Base-by-base conservation (phyloP, 805 yeast species). In the Ogataea methanolica region DNA sequence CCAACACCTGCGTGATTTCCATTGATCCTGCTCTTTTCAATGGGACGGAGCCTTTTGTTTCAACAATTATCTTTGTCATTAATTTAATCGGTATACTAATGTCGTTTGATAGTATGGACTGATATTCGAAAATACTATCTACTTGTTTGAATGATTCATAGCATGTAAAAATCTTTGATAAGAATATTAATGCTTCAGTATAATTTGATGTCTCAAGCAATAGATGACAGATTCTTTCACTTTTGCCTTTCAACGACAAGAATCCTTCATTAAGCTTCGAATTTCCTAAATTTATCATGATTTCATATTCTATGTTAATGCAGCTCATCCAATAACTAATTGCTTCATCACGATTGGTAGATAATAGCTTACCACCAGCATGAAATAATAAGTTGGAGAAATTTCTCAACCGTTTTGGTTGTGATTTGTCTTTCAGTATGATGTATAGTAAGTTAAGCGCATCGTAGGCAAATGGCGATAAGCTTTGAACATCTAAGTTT, bases 351-450 rank as follows among this genome's bases (percentile, higher is more conserved):
- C 44, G 39, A 16, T 55, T 43, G 2, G 6, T 19, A 16, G 38
- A 49, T 5, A 60, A 35, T 22, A 58, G 43, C 34, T 51, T 60
- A 8, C 59, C 63, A 0, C 75, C 78, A 42, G 66, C 55, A 48
- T 75, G 72, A 54, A 68, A 78, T 6, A 70, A 59, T 12, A 79
- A 42, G 51, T 74, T 76, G 3, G 81, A 71, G 4, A 79, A 51
- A 54, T 77, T 78, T 42, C 70, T 63, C 6, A 75, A 57, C 47
- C 83, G 58, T 50, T 73, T 76, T 2, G 46, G 47, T 17, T 61
- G 60, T 6, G 35, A 19, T 6, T 47, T 43, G 40, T 44, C 35
- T 67, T 73, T 41, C 47, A 59, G 33, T 36, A 45, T 17, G 11
- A 53, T 19, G 42, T 40, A 33, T 61, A 68, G 42, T 60, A 37